These are phyloP conservation scores for Penicillium crystallinum DNA, from an alignment of 495 filamentous ascomycete species.

Conservation along the genomic window DNA sequence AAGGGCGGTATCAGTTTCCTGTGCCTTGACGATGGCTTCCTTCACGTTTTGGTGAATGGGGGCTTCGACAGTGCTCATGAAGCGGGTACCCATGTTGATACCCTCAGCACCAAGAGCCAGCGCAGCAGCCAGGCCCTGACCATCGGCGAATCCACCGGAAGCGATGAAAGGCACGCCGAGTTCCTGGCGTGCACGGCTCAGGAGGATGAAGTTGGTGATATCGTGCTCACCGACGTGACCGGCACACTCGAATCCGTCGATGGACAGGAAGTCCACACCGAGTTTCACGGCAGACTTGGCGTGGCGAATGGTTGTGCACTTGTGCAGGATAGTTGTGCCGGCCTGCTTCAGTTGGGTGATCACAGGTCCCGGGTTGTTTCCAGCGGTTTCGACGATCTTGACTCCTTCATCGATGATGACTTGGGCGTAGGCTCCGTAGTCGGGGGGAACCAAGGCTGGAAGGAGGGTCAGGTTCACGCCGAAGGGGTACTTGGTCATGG, in stretches of 20 bases:
- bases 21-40: conserved; percentile 78
- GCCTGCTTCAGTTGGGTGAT: conserved; percentile 84
- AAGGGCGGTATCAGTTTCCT: conserved; percentile 86
- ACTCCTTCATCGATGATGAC: conserved; percentile 91
- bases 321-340: conserved; percentile 78
- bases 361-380: conserved; percentile 88
- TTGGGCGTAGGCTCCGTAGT: conserved; percentile 89
- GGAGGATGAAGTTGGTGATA: conserved; percentile 95
- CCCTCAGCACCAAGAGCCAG: conserved; percentile 86
- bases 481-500: conserved; percentile 84
- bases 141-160: conserved; percentile 91
- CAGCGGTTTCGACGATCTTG: conserved; percentile 93
- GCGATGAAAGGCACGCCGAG: conserved; percentile 90
- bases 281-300: conserved; percentile 89
- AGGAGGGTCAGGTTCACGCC: conserved; percentile 95
- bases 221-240: conserved; percentile 94
- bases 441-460: conserved; percentile 79
- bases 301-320: conserved; percentile 95
- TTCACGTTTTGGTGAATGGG: conserved; percentile 94
- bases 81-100: conserved; percentile 91
- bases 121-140: conserved; percentile 90
- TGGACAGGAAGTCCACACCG: conserved; percentile 92
- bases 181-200: conserved; percentile 78
- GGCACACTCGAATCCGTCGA: conserved; percentile 97
- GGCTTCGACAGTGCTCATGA: conserved; percentile 89